Evolutionary conservation across 768 basidiomycete species (phyloP).

Genomic region (Piloderma croceum): DNA sequence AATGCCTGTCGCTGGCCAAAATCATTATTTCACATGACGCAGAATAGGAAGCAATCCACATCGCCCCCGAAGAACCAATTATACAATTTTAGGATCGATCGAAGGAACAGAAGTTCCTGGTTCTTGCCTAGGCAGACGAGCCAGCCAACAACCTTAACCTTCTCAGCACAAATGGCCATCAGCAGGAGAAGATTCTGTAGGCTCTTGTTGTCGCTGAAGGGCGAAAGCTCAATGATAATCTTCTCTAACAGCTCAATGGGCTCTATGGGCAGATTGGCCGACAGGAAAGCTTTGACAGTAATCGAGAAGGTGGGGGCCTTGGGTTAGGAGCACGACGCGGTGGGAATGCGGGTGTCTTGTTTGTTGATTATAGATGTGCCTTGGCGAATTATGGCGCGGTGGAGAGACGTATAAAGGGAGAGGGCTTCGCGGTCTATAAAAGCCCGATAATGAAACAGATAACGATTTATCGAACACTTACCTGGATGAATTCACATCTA

Average conservation of each 20-base stretch:
- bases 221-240: slow-evolving; percentile 94
- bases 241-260: slow-evolving; percentile 97
- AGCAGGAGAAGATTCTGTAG: slow-evolving; percentile 92
- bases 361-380: slow-evolving; percentile 98
- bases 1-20: too few species aligned
- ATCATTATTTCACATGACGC: too few species aligned
- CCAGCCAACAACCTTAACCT: slow-evolving; percentile 96
- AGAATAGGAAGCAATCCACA: too few species aligned
- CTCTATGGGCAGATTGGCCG: slow-evolving; percentile 93
- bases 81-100: too few species aligned
- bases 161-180: slow-evolving; percentile 95
- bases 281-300: slow-evolving; percentile 97
- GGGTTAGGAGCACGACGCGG: slow-evolving; percentile 81
- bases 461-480: too few species aligned
- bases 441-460: too few species aligned
- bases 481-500: too few species aligned
- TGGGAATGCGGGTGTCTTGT: slow-evolving; percentile 85
- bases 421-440: slow-evolving; percentile 75
- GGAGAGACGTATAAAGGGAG: slow-evolving; percentile 82
- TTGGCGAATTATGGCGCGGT: slow-evolving; percentile 89
- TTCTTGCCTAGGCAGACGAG: too few species aligned
- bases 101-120: too few species aligned
- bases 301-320: slow-evolving; percentile 96
- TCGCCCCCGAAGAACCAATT: too few species aligned
- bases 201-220: slow-evolving; percentile 96